Conservation (phyloP, 148 eudicot genomes). For the Cornus kousa region DNA sequence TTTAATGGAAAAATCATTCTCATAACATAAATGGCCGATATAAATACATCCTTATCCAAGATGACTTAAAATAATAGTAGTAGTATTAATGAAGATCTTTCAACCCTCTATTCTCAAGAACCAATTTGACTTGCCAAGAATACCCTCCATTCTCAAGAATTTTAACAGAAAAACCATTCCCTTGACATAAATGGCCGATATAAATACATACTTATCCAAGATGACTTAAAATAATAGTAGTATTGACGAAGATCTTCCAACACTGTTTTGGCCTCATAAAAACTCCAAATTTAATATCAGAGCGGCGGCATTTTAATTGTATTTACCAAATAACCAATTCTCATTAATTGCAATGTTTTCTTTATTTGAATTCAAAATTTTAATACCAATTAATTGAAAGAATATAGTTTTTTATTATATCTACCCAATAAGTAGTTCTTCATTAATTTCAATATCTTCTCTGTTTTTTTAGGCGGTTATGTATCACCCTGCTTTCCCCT, state of each 20-base stretch:
- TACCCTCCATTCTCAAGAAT: background rate
- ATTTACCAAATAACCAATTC: slow-evolving; percentile 10
- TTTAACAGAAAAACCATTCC: background rate
- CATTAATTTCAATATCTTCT: too few species aligned
- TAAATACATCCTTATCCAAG: slow-evolving; percentile 8
- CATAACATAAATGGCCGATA: background rate
- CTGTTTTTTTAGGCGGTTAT: too few species aligned
- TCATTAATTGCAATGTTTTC: background rate
- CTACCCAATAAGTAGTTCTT: too few species aligned
- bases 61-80: background rate
- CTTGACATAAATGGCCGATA: background rate
- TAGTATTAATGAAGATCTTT: slow-evolving; percentile 1
- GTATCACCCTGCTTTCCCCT: too few species aligned
- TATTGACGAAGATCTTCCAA: slow-evolving; percentile 2
- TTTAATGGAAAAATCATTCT: background rate
- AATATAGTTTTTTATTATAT: too few species aligned
- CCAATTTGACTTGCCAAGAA: background rate
- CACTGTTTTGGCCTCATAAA: slow-evolving; percentile 12
- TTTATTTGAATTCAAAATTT: background rate
- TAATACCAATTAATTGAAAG: too few species aligned
- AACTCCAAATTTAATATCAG: slow-evolving; percentile 3
- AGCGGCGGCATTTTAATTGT: background rate
- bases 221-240: background rate
- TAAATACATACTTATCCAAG: slow-evolving; percentile 9
- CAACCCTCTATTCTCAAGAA: background rate